Conservation (phyloP, 805 yeast species). For the Cyberlindnera misumaiensis region DNA sequence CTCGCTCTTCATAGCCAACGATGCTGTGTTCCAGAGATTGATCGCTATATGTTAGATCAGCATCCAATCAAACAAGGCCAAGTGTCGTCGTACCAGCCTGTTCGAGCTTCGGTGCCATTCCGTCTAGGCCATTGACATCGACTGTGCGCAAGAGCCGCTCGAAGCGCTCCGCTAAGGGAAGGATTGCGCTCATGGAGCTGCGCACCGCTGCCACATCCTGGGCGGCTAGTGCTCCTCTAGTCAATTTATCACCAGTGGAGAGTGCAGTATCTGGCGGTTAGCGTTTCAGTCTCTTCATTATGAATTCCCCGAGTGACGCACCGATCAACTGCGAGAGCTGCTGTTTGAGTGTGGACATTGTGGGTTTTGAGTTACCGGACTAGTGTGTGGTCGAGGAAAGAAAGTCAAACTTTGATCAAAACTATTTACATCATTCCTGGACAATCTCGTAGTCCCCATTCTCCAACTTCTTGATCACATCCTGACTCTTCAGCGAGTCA, state of each 20-base stretch:
- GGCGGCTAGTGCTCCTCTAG: slow-evolving; percentile 5
- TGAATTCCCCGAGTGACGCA: slow-evolving; percentile 2
- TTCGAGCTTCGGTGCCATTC: slow-evolving; percentile 20
- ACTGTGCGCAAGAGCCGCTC: slow-evolving; percentile 23
- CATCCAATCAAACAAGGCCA: not conserved
- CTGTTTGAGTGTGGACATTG: slow-evolving; percentile 12
- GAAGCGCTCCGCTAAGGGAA: slow-evolving; percentile 28
- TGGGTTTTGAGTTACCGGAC: not conserved
- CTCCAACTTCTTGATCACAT: slow-evolving; percentile 54
- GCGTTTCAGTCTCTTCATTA: not conserved
- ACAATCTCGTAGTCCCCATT: slow-evolving; percentile 44
- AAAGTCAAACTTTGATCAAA: too few species aligned
- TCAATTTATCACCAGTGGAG: slow-evolving; percentile 8
- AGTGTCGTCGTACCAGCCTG: slow-evolving; percentile 10
- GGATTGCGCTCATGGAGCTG: slow-evolving; percentile 18
- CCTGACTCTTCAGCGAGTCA: slow-evolving; percentile 58
- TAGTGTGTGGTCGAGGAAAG: not conserved
- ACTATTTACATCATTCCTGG: slow-evolving; percentile 7
- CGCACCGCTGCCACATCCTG: slow-evolving; percentile 12
- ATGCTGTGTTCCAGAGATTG: slow-evolving; percentile 31
- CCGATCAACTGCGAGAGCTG: slow-evolving; percentile 18
- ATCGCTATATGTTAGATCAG: slow-evolving; percentile 16
- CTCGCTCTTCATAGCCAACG: slow-evolving; percentile 23
- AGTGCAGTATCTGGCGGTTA: slow-evolving; percentile 11
- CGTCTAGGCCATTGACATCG: slow-evolving; percentile 16